Evolutionary conservation across 2,329 filamentous ascomycete species (phyloP), one percentile per base, ranked within the genome.

Genomic region (Aspergillus sergii): DNA sequence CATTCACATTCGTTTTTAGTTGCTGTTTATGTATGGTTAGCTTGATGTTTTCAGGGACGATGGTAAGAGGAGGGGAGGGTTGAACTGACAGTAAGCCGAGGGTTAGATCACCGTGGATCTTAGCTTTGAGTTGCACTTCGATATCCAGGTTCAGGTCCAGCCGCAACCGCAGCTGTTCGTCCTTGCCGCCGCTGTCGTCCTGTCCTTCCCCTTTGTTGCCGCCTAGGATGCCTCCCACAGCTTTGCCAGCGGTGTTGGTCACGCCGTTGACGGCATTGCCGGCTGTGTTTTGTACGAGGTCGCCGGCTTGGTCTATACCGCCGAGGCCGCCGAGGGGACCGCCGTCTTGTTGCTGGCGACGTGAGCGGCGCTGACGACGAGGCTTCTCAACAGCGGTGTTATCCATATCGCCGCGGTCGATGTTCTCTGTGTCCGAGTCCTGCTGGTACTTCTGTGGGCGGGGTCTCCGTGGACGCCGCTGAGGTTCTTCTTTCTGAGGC

Each of bases 81-180:
- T 39, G 65, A 67, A 89, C 87, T 83, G 85, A 92, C 90, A 91
- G 87, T 73, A 95, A 83, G 67, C 89, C 90, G 68, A 95, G 79
- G 39, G 91, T 93, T 67, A 96, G 80, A 80, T 96, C 93, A 73
- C 93, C 93, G 71, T 93, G 89, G 68, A 95, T 93, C 77, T 90
- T 89, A 23, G 92, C 92, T 83, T 95, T 95, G 65, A 95, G 84
- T 71, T 93, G 90, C 65, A 95, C 91, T 78, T 95, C 92, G 57
- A 95, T 85, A 69, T 95, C 92, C 62, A 95, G 82, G 77, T 94
- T 93, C 60, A 93, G 81, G 74, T 94, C 92, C 26, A 95, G 80
- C 43, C 89, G 86, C 73, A 94, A 78, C 75, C 89, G 89, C 73
- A 68, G 36, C 57, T 67, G 65, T 43, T 84, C 82, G 70, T 78